Base-by-base conservation (phyloP, 2,329 filamentous ascomycete species). In the Trichoderma sp. region DNA sequence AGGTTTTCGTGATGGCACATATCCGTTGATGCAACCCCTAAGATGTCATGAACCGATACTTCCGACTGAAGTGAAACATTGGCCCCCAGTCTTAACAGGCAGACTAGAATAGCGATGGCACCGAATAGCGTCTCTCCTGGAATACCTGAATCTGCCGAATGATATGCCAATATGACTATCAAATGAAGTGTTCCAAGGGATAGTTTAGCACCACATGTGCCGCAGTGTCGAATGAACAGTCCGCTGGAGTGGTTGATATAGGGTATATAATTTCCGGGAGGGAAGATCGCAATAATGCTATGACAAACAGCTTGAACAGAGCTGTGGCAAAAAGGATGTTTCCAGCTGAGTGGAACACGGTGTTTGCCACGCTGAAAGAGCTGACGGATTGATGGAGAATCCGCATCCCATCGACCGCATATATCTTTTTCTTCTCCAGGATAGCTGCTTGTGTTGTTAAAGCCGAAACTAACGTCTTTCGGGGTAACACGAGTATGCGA, bases 51-150 rank as follows among this genome's bases (percentile, higher is more conserved):
- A n/a, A 45, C 19, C 3, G n/a, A 13, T 3, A 6, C 19, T 10
- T 45, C n/a, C 5, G 4, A 1, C 1, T 45, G 0, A 0, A 19
- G 2, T 3, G n/a, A 12, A 45, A 7, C 9, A 13, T 19, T 2
- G 0, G n/a, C 42, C 6, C 5, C n/a, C 0, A 45, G 42, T 2
- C 42, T 2, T 22, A 45, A 3, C 19, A 45, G 1, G 13, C 9
- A 45, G n/a, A 22, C 42, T 22, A 22, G 1, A 2, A 45, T 13
- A 1, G 42, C 19, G 1, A 45, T 0, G 12, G 19, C 42, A 22
- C 19, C 42, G 22, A 45, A 45, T 22, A 45, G 19, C 2, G 42
- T 45, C 10, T 45, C 42, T 19, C 42, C 42, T 6, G 0, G 42
- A 2, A 45, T 13, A 2, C 42, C 19, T 7, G 42, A 7, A 45